These are phyloP conservation scores for Phytomonas sp. DNA, from an alignment of 208 protist species.

Conservation along the genomic window DNA sequence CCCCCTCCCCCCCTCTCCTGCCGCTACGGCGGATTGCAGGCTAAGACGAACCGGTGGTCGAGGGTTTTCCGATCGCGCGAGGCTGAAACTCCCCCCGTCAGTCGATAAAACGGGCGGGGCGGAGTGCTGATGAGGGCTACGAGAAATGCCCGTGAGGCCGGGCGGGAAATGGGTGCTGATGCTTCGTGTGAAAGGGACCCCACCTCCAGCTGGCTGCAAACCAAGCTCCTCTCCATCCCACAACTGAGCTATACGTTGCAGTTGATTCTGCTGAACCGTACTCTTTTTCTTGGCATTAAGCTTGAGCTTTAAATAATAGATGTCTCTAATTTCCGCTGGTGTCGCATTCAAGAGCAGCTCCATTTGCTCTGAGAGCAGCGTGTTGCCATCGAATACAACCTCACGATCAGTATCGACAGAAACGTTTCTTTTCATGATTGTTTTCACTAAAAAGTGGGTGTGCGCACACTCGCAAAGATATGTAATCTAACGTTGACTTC, in stretches of 20 bases:
- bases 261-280: constrained; percentile 65
- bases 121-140: background rate
- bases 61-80: background rate
- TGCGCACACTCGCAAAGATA: constrained; percentile 1
- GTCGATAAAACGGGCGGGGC: background rate
- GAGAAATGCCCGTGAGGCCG: background rate
- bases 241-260: constrained; percentile 17
- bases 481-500: background rate
- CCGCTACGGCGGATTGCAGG: background rate
- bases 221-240: background rate
- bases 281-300: constrained; percentile 49
- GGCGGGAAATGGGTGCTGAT: constrained; percentile 2
- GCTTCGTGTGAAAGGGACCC: background rate
- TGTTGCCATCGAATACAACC: constrained; percentile 27
- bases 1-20: too few relatives aligned
- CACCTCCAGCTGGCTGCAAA: background rate
- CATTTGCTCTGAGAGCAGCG: constrained; percentile 59
- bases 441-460: background rate
- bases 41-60: background rate
- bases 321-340: constrained; percentile 53
- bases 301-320: constrained; percentile 51
- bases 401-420: constrained; percentile 1
- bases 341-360: constrained; percentile 37
- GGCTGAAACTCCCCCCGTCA: background rate
- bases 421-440: background rate